Conservation (phyloP, 176 grass and related monocot genomes). For the Carex pumila region DNA sequence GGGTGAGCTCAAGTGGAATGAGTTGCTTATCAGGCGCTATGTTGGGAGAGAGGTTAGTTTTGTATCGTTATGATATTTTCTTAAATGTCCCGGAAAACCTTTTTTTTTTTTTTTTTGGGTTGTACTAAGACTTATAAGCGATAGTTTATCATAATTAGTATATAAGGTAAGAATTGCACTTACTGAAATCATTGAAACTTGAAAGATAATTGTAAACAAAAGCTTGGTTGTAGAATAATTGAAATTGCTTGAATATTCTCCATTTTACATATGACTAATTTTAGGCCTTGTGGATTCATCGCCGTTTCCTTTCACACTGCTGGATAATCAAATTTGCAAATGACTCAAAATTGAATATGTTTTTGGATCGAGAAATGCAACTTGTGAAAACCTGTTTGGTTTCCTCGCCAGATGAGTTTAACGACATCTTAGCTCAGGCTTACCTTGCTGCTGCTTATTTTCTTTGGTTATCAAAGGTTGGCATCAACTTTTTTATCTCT, state of each 20-base stretch:
- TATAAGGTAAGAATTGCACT: neutral
- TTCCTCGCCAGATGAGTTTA: constrained; percentile 27
- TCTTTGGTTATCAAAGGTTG: constrained; percentile 41
- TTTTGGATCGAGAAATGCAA: constrained; percentile 51
- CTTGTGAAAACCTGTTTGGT: constrained; percentile 37
- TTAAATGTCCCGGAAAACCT: neutral
- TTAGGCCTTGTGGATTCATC: constrained; percentile 83
- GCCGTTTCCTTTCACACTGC: constrained; percentile 60
- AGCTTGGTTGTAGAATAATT: constrained; percentile 4
- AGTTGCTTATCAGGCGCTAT: constrained; percentile 69
- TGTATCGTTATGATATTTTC: neutral
- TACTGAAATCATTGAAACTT: no score
- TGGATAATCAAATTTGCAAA: constrained; percentile 46
- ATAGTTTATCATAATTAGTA: neutral
- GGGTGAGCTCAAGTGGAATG: constrained; percentile 73
- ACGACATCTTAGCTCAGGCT: constrained; percentile 33
- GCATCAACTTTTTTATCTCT: neutral
- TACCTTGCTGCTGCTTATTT: constrained; percentile 28
- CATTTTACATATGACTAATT: neutral
- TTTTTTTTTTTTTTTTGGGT: neutral
- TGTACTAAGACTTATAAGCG: neutral
- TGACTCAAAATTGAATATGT: constrained; percentile 31
- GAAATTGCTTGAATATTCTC: neutral
- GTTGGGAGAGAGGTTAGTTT: constrained; percentile 70
- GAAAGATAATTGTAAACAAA: neutral